Base-by-base conservation (phyloP, 495 filamentous ascomycete species). In the Bathelium albidoporum region DNA sequence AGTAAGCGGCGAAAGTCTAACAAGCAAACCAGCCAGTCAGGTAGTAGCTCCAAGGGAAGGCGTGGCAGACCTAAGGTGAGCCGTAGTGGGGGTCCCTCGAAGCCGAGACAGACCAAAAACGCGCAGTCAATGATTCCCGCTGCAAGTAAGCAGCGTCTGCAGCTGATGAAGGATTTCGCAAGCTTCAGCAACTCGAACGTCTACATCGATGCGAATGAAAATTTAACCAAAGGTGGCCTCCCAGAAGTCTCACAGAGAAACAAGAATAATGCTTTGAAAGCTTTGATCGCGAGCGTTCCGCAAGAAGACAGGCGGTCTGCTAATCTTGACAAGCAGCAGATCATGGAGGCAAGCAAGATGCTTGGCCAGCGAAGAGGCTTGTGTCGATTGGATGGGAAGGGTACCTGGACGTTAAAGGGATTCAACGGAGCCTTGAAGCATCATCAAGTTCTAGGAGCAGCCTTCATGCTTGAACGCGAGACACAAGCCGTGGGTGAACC, bases 401-500 rank as follows among this genome's bases (percentile, higher is more conserved):
- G 73, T 0, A 65, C 70, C 10, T 85, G 80, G 80, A 68, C 66
- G 18, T 67, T 84, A 7, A 74, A 73, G 44, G 78, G 81, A 0
- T 76, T 87, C 66, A 73, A 75, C 4, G 73, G 74, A 0, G 62
- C 74, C 1, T 67, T 87, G 0, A 80, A 77, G 34, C 70, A 75
- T 62, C 78, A 85, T 63, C 85, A 88, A 60, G 44, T 87, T 20
- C 63, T 82, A 0, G 83, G 80, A 20, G 76, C 76, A 3, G 78
- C 76, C 0, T 86, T 81, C 71, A 87, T 87, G 85, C 66, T 82
- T 12, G 65, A 75, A 0, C 76, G 83, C 26, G 86, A 89, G 63
- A 71, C 75, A 3, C 75, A 70, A 0, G 29, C 58, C 0, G 49
- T 16, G 16, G 31, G 65, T 0, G 60, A 67, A 14, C 82, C 83